A percentile compares a stretch with the other conserved stretches of the same genome.
These are phyloP conservation scores for Ramalina intermedia DNA, from an alignment of 495 filamentous ascomycete genomes.

Conservation along the genomic window DNA sequence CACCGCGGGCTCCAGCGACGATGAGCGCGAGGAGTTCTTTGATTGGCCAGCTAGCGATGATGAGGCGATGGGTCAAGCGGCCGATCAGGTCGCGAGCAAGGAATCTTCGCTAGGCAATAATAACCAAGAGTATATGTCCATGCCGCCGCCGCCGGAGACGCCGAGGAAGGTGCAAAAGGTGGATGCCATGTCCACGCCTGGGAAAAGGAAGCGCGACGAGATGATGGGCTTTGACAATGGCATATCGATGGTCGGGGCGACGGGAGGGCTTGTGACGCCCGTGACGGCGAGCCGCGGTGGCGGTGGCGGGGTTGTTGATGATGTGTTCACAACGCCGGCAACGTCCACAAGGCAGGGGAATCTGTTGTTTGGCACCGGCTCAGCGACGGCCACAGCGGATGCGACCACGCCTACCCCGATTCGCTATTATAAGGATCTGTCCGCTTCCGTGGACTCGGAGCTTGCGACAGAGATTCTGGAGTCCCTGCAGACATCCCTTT, in stretches of 20 bases:
- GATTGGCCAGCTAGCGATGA: constrained; percentile 32
- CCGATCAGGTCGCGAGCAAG: constrained; percentile 8
- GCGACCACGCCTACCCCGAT: constrained; percentile 39
- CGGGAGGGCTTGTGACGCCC: constrained; percentile 13
- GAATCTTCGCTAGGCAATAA: not conserved
- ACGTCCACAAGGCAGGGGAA: constrained; percentile 13
- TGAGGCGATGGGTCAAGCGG: constrained; percentile 16
- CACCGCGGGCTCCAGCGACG: constrained; percentile 24
- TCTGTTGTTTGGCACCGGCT: constrained; percentile 14
- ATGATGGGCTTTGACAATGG: constrained; percentile 10
- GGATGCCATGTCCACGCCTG: constrained; percentile 31
- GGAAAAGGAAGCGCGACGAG: constrained; percentile 36
- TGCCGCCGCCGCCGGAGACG: constrained; percentile 24
- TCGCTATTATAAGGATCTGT: constrained; percentile 27
- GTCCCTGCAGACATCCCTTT: constrained; percentile 34
- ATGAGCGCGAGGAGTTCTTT: constrained; percentile 15
- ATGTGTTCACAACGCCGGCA: constrained; percentile 17
- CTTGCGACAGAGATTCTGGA: constrained; percentile 36
- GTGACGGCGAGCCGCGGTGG: constrained; percentile 1
- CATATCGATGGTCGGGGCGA: not conserved
- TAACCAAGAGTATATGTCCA: not conserved
- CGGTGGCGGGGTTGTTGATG: constrained; percentile 7
- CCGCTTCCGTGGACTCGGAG: constrained; percentile 25
- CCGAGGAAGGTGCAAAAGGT: constrained; percentile 34
- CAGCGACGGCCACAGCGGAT: constrained; percentile 14